Evolutionary conservation across 2,329 filamentous ascomycete species (phyloP).

Genomic region (Fusarium heterosporum): DNA sequence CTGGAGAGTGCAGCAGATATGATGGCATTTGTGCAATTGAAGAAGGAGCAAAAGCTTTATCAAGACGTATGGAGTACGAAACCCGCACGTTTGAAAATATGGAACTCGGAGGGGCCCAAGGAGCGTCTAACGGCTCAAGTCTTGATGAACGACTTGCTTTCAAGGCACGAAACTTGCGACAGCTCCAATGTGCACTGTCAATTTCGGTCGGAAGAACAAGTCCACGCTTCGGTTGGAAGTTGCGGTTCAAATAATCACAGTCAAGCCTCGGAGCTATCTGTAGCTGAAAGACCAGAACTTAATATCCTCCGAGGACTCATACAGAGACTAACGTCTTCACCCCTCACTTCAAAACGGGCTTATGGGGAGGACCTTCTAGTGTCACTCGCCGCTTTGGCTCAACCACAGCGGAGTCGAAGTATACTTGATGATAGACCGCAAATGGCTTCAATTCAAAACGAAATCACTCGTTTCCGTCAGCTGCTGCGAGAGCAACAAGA

Average conservation of each 20-base stretch:
- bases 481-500: neutral
- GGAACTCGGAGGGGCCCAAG: rapidly evolving
- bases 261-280: neutral
- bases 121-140: rapidly evolving
- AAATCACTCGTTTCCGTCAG: rapidly evolving
- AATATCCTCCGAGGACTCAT: neutral
- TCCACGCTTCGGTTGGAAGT: neutral
- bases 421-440: rapidly evolving
- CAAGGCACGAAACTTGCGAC: neutral
- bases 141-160: neutral
- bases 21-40: neutral
- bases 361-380: constrained; percentile 38
- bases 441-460: rapidly evolving
- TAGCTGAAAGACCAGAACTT: neutral
- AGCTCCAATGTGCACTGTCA: no score
- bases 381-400: constrained; percentile 13
- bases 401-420: neutral
- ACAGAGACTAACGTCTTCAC: constrained; percentile 14
- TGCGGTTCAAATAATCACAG: rapidly evolving
- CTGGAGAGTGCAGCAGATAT: neutral
- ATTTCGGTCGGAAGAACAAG: neutral
- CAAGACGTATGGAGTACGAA: neutral
- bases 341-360: constrained; percentile 3
- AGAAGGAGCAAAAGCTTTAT: neutral
- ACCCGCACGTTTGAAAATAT: rapidly evolving